These are phyloP conservation scores for Saposhnikovia divaricata DNA, from an alignment of 129 eudicot genomes.

Conservation along the genomic window DNA sequence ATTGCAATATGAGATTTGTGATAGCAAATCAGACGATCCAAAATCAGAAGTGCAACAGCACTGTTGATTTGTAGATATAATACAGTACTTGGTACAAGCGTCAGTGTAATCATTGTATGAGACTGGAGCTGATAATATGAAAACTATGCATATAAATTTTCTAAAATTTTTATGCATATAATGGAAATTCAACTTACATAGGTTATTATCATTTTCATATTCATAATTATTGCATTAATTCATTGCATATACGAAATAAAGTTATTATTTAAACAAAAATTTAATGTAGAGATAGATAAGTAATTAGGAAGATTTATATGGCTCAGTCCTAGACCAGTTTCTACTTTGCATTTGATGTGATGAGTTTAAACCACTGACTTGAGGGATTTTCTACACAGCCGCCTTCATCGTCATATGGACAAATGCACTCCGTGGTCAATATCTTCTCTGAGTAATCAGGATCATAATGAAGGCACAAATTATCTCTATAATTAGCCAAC, in stretches of 20 bases:
- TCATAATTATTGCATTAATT: no score
- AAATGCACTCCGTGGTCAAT: slow-evolving; percentile 15
- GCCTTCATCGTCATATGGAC: neutral
- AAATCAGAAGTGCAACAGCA: slow-evolving; percentile 3
- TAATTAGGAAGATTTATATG: neutral
- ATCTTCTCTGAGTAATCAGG: neutral
- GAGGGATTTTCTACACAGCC: slow-evolving; percentile 7
- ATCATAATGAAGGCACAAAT: slow-evolving; percentile 14
- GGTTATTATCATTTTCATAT: no score
- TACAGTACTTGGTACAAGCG: neutral
- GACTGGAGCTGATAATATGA: neutral
- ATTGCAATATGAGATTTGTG: slow-evolving; percentile 10
- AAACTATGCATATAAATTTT: no score
- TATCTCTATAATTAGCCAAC: slow-evolving; percentile 7
- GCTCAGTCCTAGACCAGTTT: neutral
- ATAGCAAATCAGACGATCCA: neutral
- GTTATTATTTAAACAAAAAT: no score
- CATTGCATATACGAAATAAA: no score
- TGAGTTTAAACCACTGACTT: slow-evolving; percentile 16
- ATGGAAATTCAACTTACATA: no score
- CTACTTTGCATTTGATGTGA: slow-evolving; percentile 8
- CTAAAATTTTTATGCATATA: no score
- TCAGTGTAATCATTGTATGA: neutral
- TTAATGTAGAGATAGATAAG: no score
- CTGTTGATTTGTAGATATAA: neutral